These are phyloP conservation scores for Penicillium tannophilum DNA, from an alignment of 495 filamentous ascomycete species.

Conservation along the genomic window DNA sequence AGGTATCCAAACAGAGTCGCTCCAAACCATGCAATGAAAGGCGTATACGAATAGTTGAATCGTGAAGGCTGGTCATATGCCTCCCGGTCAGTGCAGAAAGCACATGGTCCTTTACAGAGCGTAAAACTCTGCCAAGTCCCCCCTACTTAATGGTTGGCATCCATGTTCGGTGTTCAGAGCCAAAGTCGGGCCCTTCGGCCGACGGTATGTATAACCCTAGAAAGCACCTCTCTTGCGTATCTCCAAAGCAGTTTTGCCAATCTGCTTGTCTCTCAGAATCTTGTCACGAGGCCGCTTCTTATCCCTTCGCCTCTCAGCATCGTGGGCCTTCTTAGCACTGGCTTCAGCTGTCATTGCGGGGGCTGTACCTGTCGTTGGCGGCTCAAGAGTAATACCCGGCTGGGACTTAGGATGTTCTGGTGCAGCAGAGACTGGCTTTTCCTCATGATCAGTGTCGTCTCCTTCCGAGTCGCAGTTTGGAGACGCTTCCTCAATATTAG, in stretches of 20 bases:
- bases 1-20: neutral
- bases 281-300: constrained; percentile 76
- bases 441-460: constrained; percentile 6
- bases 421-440: constrained; percentile 14
- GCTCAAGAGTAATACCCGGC: neutral
- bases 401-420: constrained; percentile 9
- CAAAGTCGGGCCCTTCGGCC: constrained; percentile 48
- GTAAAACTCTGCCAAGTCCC: constrained; percentile 34
- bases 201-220: constrained; percentile 84
- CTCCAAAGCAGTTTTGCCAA: constrained; percentile 67
- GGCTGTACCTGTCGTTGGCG: neutral
- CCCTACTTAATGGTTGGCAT: constrained; percentile 28
- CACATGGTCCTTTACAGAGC: constrained; percentile 7
- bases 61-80: neutral
- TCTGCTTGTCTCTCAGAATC: constrained; percentile 69
- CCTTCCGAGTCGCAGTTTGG: constrained; percentile 25
- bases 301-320: constrained; percentile 48
- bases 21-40: neutral
- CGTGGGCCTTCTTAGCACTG: constrained; percentile 17
- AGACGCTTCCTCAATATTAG: constrained; percentile 45
- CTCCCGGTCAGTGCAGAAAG: neutral
- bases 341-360: neutral
- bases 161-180: constrained; percentile 38
- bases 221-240: constrained; percentile 81
- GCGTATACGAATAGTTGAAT: constrained; percentile 4